Evolutionary conservation across 176 grass and related monocot genomes (phyloP).

Genomic region (Oryza meyeriana): DNA sequence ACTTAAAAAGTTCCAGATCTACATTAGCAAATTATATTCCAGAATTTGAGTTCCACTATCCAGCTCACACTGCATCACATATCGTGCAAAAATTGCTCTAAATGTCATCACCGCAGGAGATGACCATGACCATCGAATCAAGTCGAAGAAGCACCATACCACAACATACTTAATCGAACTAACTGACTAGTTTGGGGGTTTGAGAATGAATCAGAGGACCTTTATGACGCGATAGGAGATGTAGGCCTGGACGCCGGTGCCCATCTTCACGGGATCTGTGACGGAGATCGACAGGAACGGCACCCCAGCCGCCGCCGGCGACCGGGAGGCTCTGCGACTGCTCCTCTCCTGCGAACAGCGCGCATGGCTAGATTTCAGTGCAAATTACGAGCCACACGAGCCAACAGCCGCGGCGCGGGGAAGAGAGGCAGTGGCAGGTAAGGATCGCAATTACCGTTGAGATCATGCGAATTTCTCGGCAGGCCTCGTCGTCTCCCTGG

Average conservation of each 20-base stretch:
- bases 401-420: no score
- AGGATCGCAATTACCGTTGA: no score
- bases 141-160: not conserved
- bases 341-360: conserved; percentile 56
- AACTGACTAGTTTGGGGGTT: not conserved
- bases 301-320: conserved; percentile 39
- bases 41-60: conserved; percentile 30
- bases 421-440: no score
- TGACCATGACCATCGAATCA: not conserved
- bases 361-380: no score
- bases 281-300: conserved; percentile 74
- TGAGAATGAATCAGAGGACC: conserved; percentile 43
- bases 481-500: no score
- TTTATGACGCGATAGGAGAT: conserved; percentile 99
- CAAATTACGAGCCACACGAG: no score
- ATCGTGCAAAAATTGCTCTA: conserved; percentile 3
- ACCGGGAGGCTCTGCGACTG: conserved; percentile 79
- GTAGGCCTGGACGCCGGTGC: conserved; percentile 90
- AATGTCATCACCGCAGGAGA: not conserved
- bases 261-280: conserved; percentile 96
- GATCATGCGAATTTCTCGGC: no score
- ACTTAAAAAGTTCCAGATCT: conserved; percentile 15
- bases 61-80: not conserved
- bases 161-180: conserved; percentile 15
- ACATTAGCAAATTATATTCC: not conserved